A percentile compares a stretch with the other conserved stretches of the same genome.
Evolutionary conservation across 140 eudicot genomes (phyloP).

Genomic region (Senecio squalidus): DNA sequence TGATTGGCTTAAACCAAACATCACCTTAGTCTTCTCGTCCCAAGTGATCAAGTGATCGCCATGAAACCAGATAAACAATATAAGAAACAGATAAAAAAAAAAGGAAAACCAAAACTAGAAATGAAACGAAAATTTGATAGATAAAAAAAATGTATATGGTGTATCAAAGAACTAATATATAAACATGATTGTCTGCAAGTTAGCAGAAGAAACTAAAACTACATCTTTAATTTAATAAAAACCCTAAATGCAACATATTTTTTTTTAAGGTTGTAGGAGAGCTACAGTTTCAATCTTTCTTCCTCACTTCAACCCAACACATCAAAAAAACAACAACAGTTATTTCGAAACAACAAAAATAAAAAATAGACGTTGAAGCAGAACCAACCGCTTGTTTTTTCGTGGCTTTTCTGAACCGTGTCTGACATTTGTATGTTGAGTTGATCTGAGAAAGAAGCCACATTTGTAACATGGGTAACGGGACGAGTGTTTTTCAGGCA

Average conservation of each 20-base stretch:
- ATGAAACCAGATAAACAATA: not conserved
- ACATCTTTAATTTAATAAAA: conserved; percentile 35
- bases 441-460: conserved; percentile 18
- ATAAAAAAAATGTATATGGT: conserved; percentile 5
- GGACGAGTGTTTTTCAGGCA: conserved; percentile 37
- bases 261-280: conserved; percentile 43
- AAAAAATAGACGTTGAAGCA: conserved; percentile 26
- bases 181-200: no score
- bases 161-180: conserved; percentile 12
- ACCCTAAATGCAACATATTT: conserved; percentile 38
- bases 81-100: not conserved
- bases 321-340: conserved; percentile 23
- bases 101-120: not conserved
- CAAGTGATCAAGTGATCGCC: not conserved
- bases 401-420: not conserved
- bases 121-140: not conserved
- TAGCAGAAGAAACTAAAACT: conserved; percentile 27
- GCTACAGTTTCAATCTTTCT: conserved; percentile 51
- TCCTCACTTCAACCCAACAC: conserved; percentile 59
- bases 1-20: no score
- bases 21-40: no score
- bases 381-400: conserved; percentile 9
- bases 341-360: conserved; percentile 28
- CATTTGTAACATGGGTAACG: conserved; percentile 13
- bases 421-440: conserved; percentile 8